Conservation (phyloP, 768 basidiomycete species). For the Phlebiopsis gigantea region DNA sequence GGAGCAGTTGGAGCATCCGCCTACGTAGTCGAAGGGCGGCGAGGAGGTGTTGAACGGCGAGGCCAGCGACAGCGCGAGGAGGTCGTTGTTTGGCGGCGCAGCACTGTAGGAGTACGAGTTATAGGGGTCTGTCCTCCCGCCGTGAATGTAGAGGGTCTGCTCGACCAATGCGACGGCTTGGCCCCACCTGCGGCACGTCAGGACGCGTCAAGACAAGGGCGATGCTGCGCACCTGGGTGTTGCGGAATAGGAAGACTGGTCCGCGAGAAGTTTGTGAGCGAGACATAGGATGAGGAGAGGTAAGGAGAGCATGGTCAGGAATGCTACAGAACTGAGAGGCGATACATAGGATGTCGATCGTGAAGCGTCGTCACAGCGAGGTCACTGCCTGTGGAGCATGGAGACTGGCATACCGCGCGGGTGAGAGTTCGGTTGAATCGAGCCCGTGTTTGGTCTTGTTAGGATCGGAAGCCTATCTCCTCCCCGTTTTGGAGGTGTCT, state of each 20-base stretch:
- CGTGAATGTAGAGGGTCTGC: conserved; percentile 64
- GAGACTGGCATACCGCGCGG: not conserved
- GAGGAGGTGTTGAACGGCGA: conserved; percentile 50
- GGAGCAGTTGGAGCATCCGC: conserved; percentile 38
- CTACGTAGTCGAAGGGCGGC: conserved; percentile 66
- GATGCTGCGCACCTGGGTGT: conserved; percentile 17
- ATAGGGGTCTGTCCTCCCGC: conserved; percentile 69
- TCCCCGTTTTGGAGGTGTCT: conserved; percentile 5
- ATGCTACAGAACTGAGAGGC: not conserved
- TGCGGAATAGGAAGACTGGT: conserved; percentile 17
- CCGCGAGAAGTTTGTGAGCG: conserved; percentile 10
- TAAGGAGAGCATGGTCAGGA: not conserved
- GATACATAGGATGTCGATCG: conserved; percentile 4
- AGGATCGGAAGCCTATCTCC: conserved; percentile 14
- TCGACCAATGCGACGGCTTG: conserved; percentile 60
- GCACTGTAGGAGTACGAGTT: conserved; percentile 68
- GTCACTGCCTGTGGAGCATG: conserved; percentile 3
- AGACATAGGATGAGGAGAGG: conserved; percentile 13
- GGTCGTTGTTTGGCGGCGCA: conserved; percentile 67
- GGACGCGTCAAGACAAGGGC: not conserved
- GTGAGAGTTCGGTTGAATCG: conserved; percentile 6
- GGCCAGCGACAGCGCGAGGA: conserved; percentile 64
- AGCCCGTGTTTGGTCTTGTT: conserved; percentile 19
- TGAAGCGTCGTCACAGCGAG: conserved; percentile 5
- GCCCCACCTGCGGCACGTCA: conserved; percentile 58